Base-by-base conservation (phyloP, 768 basidiomycete species). In the Hypholoma fasciculare region DNA sequence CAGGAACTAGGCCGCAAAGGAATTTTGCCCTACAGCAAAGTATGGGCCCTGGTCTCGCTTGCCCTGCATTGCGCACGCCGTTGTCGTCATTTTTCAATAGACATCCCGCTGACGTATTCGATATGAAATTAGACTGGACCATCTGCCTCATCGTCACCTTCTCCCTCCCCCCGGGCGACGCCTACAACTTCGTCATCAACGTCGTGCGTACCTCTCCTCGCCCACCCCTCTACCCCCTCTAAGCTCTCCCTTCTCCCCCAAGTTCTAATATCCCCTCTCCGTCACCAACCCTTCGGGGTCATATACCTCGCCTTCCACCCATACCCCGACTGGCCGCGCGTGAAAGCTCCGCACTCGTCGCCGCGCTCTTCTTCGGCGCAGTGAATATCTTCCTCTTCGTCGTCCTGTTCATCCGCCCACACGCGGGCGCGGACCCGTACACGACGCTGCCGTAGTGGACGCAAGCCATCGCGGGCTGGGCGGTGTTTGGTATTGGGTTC, bases 1-100 rank as follows among this genome's bases (percentile, higher is more conserved):
- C 87, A 88, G 62, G 86, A 83, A 51, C 74, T 87, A 7, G 87
- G 83, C 1, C 76, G 82, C 20, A 85, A 88, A 63, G 87, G 85
- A 7, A 71, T 88, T 40, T 72, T 89, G 4, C 86, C 86, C 0
- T 83, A 72, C 65, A 83, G 86, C 37, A 77, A 76, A 16, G 76
- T 88, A 67, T 88, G 85, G 72, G n/a, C n/a, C n/a, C n/a, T n/a
- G n/a, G n/a, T 0, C 65, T 84, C 11, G 74, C 78, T 2, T 86
- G 85, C 0, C 73, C 89, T 5, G 72, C 75, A n/a, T 69, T 81
- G 5, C 84, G 84, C 66, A 82, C 72, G 76, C 55, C 71, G 17
- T 47, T 12, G 17, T 34, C 38, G 20, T 19, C 48, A 9, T 19
- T 40, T 47, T 19, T 1, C 6, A 2, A 19, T 43, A 7, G 7